phyloP scores from a whole-genome alignment of 106 monocot genomes.

The Platanthera zijinensis region DNA sequence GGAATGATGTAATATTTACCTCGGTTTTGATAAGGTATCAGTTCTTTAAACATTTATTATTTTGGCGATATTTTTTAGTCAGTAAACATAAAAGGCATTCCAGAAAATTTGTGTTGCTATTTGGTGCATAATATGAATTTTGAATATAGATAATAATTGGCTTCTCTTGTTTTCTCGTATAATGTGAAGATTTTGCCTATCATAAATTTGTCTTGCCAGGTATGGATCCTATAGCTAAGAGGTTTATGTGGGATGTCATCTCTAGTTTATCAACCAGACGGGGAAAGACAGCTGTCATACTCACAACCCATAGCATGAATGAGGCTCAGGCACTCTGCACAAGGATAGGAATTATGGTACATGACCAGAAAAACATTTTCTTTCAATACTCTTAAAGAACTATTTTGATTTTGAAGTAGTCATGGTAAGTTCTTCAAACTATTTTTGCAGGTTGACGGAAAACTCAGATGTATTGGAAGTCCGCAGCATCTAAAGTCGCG shows the following conservation, averaged over 20 bases:
- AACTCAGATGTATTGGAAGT: slow-evolving; percentile 75
- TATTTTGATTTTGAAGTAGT: background rate
- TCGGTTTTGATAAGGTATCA: too few relatives aligned
- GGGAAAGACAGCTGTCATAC: slow-evolving; percentile 83
- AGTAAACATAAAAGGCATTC: too few relatives aligned
- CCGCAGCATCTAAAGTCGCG: slow-evolving; percentile 90
- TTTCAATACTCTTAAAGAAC: background rate
- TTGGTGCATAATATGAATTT: background rate
- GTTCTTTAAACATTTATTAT: too few relatives aligned
- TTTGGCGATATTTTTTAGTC: too few relatives aligned
- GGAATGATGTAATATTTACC: too few relatives aligned
- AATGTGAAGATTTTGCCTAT: slow-evolving; percentile 1
- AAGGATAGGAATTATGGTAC: slow-evolving; percentile 90
- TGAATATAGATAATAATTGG: background rate
- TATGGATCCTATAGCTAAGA: slow-evolving; percentile 91
- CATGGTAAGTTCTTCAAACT: background rate
- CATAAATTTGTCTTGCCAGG: slow-evolving; percentile 20
- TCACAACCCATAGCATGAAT: slow-evolving; percentile 95
- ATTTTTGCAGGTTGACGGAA: slow-evolving; percentile 47
- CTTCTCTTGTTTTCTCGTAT: background rate
- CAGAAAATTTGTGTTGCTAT: too few relatives aligned
- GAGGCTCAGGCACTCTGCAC: slow-evolving; percentile 96
- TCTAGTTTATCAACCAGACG: slow-evolving; percentile 70
- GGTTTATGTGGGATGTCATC: slow-evolving; percentile 96
- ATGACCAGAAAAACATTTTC: background rate